A percentile compares a stretch with the other conserved stretches of the same genome.
These are phyloP conservation scores for Malus domestica DNA, from an alignment of 306 rosid species.

Conservation along the genomic window ASM211411v1 NC_041791.1:26260501-26261000, in stretches of 20 bases:
- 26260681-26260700: not conserved
- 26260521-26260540: too few relatives aligned
- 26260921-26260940: not conserved
- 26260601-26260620: too few relatives aligned
- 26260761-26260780: not conserved
- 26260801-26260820: too few relatives aligned
- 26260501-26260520: too few relatives aligned
- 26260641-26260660: too few relatives aligned
- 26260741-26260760: not conserved
- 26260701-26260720: not conserved
- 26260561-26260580: too few relatives aligned
- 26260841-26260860: not conserved
- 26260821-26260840: too few relatives aligned
- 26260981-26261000: not conserved
- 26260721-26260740: not conserved
- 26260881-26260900: not conserved
- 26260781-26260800: too few relatives aligned
- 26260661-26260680: not conserved
- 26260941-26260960: slow-evolving; percentile 1
- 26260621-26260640: too few relatives aligned
- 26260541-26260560: fast-evolving
- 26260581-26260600: too few relatives aligned
- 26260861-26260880: slow-evolving; percentile 14
- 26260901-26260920: slow-evolving; percentile 7
- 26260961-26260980: slow-evolving; percentile 27